Percentiles rank a stretch among this genome's conserved stretches.
These are phyloP conservation scores for Leccinum variicolor DNA, from an alignment of 768 basidiomycete genomes.

Conservation along the genomic window DNA sequence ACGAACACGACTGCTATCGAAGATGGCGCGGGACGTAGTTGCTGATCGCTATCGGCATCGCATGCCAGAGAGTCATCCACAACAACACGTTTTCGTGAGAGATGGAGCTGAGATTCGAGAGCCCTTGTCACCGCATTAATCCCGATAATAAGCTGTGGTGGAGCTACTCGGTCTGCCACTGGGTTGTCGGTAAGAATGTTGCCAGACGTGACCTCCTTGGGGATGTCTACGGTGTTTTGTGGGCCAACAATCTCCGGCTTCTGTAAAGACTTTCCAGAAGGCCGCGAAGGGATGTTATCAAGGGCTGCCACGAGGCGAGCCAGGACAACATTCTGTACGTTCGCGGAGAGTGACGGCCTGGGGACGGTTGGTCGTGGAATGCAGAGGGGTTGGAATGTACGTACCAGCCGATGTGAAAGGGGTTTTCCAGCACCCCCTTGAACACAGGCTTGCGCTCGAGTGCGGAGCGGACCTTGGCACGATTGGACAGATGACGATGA, in stretches of 20 bases:
- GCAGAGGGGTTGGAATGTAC: slow-evolving; percentile 7
- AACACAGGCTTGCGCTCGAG: slow-evolving; percentile 61
- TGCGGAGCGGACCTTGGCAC: slow-evolving; percentile 44
- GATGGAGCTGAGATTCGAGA: slow-evolving; percentile 56
- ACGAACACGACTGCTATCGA: slow-evolving; percentile 50
- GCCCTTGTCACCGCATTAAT: slow-evolving; percentile 78
- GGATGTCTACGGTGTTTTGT: slow-evolving; percentile 28
- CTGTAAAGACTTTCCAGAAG: slow-evolving; percentile 14
- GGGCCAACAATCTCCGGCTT: background rate
- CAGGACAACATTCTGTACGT: slow-evolving; percentile 60
- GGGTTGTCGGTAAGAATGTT: background rate
- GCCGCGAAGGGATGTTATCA: slow-evolving; percentile 42
- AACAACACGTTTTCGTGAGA: slow-evolving; percentile 21
- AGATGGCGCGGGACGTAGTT: background rate
- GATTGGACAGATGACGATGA: slow-evolving; percentile 60
- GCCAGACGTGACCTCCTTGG: slow-evolving; percentile 4
- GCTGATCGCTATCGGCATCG: background rate
- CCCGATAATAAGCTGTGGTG: slow-evolving; percentile 53
- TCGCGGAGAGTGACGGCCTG: slow-evolving; percentile 63
- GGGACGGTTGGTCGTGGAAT: background rate
- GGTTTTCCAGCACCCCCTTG: slow-evolving; percentile 70
- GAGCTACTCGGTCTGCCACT: background rate
- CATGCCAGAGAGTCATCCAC: background rate
- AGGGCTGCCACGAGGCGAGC: slow-evolving; percentile 48
- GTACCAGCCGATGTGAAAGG: slow-evolving; percentile 69